Base-by-base conservation (phyloP, 169 alveolate genomes). In the Cyclospora cayetanensis region DNA sequence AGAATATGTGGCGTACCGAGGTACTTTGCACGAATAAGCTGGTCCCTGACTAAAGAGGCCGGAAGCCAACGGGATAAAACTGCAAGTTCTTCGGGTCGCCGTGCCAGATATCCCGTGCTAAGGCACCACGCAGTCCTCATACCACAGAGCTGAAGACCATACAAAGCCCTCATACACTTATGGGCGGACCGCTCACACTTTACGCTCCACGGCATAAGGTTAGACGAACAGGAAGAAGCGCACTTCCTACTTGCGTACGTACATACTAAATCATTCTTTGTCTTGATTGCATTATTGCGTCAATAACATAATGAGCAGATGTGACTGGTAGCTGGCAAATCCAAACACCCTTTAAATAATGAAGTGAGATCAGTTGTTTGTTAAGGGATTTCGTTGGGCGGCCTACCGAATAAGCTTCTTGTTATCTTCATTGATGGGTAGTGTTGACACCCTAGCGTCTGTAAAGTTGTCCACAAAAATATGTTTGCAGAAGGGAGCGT, bases 401-500 rank as follows among this genome's bases (percentile, higher is more conserved):
- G 46, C 93, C 0, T 68, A 84, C 94, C 94, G 77, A 39, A 98
- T 95, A 29, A 97, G 94, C 52, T 94, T 96, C 77, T 95, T 94
- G 92, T 98, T 98, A 35, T 97, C 98, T 25, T 90, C 93, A 25
- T 98, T 99, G 63, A 99, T 98, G 84, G 96, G 97, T 0, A 98
- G 80, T 20, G 97, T 90, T 43, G 97, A 96, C 37, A 96, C 93
- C 27, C 93, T 90, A 18, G 99, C 98, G 46, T 97, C 97, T 0
- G 99, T 98, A 93, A 98, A 98, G 96, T 99, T 99, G 68, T 95
- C 96, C 27, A 98, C 94, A 94, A 98, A 98, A 39, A 99, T 74
- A 93, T 99, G 99, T 84, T 98, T 98, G 94, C 99, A 99, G 93
- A 99, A 99, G 1, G 99, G 99, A 52, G 99, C 99, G 96, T 99